phyloP scores from a whole-genome alignment of 2,329 filamentous ascomycete species.

The Pseudocercospora fijiensis region DNA sequence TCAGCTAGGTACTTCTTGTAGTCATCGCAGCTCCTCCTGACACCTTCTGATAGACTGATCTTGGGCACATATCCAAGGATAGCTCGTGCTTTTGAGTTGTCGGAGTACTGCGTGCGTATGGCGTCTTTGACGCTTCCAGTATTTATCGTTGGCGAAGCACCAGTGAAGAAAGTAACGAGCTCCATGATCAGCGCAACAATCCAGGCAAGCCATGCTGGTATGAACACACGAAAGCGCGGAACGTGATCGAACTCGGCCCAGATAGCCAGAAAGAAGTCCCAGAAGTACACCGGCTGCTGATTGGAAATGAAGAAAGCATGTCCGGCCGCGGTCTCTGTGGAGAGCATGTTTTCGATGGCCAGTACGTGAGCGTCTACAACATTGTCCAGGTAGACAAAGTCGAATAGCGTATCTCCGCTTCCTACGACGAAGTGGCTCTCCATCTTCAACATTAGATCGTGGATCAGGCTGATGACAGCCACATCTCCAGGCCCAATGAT shows the following conservation, averaged over 20 bases:
- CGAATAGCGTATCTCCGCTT: conserved; percentile 66
- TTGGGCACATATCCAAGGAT: conserved; percentile 55
- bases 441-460: conserved; percentile 66
- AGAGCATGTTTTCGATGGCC: conserved; percentile 70
- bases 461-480: conserved; percentile 69
- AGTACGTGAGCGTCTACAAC: conserved; percentile 79
- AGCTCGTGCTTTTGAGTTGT: conserved; percentile 51
- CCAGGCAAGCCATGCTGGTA: conserved; percentile 53
- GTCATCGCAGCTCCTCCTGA: conserved; percentile 49
- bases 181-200: conserved; percentile 50
- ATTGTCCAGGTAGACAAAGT: conserved; percentile 69
- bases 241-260: conserved; percentile 64
- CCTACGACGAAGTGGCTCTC: conserved; percentile 80
- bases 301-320: conserved; percentile 91
- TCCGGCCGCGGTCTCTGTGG: conserved; percentile 63
- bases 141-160: conserved; percentile 49
- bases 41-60: conserved; percentile 53
- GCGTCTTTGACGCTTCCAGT: conserved; percentile 58
- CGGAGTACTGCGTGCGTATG: conserved; percentile 54
- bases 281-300: conserved; percentile 83
- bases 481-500: conserved; percentile 91
- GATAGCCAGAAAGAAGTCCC: conserved; percentile 78
- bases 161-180: conserved; percentile 48
- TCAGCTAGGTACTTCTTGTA: conserved; percentile 30
- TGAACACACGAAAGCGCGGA: conserved; percentile 49